These are phyloP conservation scores for Coemansia sp. DNA, from an alignment of 192 early-diverging fungal species.

Conservation along the genomic window DNA sequence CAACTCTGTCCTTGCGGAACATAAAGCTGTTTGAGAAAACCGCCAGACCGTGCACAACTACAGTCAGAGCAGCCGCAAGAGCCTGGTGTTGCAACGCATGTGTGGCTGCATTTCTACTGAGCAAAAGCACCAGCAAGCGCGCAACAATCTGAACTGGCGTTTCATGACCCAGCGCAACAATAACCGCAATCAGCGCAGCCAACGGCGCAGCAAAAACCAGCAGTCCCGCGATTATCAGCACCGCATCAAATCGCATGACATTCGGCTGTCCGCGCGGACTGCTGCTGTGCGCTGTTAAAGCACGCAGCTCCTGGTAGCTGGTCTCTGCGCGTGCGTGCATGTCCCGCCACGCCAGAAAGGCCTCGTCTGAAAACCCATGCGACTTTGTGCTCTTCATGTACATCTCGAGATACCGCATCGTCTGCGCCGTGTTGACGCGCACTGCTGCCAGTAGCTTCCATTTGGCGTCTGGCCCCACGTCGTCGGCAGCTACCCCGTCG, in stretches of 20 bases:
- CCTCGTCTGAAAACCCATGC: conserved; percentile 48
- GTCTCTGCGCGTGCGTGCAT: conserved; percentile 33
- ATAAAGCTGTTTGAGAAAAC: conserved; percentile 91
- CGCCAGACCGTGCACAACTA: conserved; percentile 56
- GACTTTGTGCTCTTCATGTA: conserved; percentile 33
- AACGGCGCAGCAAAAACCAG: conserved; percentile 47
- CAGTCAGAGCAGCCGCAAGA: conserved; percentile 39
- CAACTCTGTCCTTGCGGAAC: conserved; percentile 79
- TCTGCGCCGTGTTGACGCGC: conserved; percentile 66
- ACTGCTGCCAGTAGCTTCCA: conserved; percentile 58
- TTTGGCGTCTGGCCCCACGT: no score
- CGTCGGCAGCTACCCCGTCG: conserved; percentile 80
- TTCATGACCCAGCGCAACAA: conserved; percentile 2
- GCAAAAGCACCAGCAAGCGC: conserved; percentile 16
- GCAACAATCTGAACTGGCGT: conserved; percentile 17
- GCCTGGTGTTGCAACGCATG: conserved; percentile 22
- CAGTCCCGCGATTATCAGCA: conserved; percentile 73
- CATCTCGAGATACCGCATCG: conserved; percentile 48
- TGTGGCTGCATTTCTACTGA: background rate
- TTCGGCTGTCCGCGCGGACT: conserved; percentile 2
- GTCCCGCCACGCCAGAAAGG: conserved; percentile 27
- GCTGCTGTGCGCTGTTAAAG: conserved; percentile 2
- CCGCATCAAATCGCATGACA: conserved; percentile 32
- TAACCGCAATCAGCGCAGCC: conserved; percentile 9
- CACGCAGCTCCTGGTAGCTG: conserved; percentile 30